Evolutionary conservation across 1,284 basidiomycete genomes (phyloP).

Genomic region (Mycosarcoma mackinlayi): DNA sequence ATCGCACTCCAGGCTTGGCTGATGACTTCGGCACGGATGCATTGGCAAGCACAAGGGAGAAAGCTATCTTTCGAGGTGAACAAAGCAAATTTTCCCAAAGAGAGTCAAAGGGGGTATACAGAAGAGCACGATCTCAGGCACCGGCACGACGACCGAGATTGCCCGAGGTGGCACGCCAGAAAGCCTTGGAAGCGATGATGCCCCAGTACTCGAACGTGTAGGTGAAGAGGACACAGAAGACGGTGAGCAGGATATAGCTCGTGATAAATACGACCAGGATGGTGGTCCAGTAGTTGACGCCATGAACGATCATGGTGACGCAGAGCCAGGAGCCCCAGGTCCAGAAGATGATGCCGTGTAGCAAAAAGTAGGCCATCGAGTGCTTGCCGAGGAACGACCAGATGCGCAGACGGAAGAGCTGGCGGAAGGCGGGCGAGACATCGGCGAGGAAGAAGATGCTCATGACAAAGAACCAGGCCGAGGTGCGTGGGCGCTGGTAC

Average conservation of each 20-base stretch:
- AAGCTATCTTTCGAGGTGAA: no score
- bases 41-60: constrained; percentile 1
- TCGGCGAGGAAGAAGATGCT: constrained; percentile 57
- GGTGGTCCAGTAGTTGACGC: constrained; percentile 52
- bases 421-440: constrained; percentile 47
- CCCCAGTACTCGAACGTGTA: constrained; percentile 62
- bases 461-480: constrained; percentile 52
- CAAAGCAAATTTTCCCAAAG: background rate
- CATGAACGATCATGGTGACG: constrained; percentile 42
- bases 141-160: constrained; percentile 48
- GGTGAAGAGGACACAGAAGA: constrained; percentile 56
- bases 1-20: no score
- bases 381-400: constrained; percentile 58
- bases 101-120: constrained; percentile 14
- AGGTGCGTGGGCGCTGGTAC: constrained; percentile 41
- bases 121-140: constrained; percentile 5
- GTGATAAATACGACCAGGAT: constrained; percentile 55
- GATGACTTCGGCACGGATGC: background rate
- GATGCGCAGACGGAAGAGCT: constrained; percentile 52
- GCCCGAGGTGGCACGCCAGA: constrained; percentile 54
- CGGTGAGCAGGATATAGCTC: constrained; percentile 41
- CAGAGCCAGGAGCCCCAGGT: constrained; percentile 55
- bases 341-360: constrained; percentile 62
- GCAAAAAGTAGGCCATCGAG: constrained; percentile 57
- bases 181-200: constrained; percentile 53